phyloP scores from a whole-genome alignment of 306 rosid species.

The Cotoneaster glaucophyllus region DNA sequence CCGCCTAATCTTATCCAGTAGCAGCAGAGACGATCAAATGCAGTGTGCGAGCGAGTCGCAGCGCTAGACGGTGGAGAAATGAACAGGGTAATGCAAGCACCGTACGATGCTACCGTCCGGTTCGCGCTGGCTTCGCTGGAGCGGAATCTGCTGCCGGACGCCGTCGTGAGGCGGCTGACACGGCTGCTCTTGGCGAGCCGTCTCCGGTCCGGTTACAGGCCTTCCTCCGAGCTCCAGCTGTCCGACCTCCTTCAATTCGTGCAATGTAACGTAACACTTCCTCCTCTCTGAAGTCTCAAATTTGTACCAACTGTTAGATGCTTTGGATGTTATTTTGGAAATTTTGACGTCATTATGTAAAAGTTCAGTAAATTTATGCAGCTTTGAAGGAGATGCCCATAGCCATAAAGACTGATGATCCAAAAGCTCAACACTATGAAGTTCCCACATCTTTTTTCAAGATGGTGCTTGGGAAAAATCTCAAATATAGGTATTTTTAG shows the following conservation, averaged over 20 bases:
- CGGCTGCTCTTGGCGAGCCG: conserved; percentile 64
- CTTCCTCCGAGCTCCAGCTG: conserved; percentile 61
- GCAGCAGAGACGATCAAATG: background rate
- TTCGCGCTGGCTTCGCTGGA: conserved; percentile 45
- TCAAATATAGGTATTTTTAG: conserved; percentile 65
- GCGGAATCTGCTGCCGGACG: conserved; percentile 66
- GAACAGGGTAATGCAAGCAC: conserved; percentile 23
- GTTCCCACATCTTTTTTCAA: conserved; percentile 87
- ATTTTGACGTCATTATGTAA: too few relatives aligned
- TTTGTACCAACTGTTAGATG: background rate
- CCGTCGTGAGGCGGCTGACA: conserved; percentile 44
- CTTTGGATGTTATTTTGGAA: background rate
- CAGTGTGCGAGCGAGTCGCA: background rate
- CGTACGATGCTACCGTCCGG: conserved; percentile 50
- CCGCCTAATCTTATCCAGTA: background rate
- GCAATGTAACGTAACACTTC: conserved; percentile 30
- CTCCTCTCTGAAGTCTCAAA: background rate
- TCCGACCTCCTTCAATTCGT: conserved; percentile 51
- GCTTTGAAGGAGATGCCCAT: conserved; percentile 84
- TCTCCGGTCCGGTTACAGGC: conserved; percentile 69
- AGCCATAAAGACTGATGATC: conserved; percentile 64
- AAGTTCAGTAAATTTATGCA: too few relatives aligned
- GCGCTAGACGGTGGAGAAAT: background rate
- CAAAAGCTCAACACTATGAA: conserved; percentile 80
- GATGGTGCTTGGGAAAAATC: conserved; percentile 69